Percentiles rank a stretch among this genome's conserved stretches.
Conservation (phyloP, 2,329 filamentous ascomycete species). For the Zalaria sp. region DNA sequence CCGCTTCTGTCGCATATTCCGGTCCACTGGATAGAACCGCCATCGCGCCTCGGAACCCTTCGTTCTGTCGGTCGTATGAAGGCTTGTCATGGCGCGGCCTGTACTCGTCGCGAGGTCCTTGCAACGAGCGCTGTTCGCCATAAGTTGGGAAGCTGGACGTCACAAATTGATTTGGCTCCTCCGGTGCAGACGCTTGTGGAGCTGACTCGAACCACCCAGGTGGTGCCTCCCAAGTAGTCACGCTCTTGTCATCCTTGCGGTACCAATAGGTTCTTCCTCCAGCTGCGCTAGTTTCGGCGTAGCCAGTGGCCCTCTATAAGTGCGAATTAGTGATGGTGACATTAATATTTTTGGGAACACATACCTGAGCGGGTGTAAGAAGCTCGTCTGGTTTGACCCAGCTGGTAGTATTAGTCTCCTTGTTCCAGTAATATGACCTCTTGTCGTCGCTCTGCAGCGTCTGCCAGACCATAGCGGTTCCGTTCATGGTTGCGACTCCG, state of each 20-base stretch:
- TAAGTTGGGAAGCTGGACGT: constrained; percentile 26
- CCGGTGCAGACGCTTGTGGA: no score
- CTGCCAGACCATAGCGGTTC: constrained; percentile 52
- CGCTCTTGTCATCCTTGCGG: constrained; percentile 68
- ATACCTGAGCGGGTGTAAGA: constrained; percentile 70
- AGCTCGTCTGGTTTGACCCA: constrained; percentile 90
- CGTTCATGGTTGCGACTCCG: constrained; percentile 39
- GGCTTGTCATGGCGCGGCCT: constrained; percentile 13
- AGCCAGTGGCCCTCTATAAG: constrained; percentile 25
- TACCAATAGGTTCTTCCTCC: constrained; percentile 88
- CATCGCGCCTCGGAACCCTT: constrained; percentile 17
- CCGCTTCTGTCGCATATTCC: constrained; percentile 65
- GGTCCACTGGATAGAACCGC: constrained; percentile 31
- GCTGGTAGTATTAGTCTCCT: constrained; percentile 71
- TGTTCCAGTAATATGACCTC: constrained; percentile 82
- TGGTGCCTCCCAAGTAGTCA: constrained; percentile 92
- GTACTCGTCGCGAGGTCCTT: constrained; percentile 19
- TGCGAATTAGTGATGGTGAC: constrained; percentile 68
- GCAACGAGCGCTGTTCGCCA: constrained; percentile 24
- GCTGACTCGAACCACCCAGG: constrained; percentile 3
- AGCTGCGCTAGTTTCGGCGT: constrained; percentile 82
- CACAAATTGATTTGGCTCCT: constrained; percentile 2
- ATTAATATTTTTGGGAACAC: constrained; percentile 29
- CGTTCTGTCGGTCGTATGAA: constrained; percentile 17
- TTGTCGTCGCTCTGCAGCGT: constrained; percentile 68